phyloP scores from a whole-genome alignment of 805 yeast species.

The Lipomyces lipofer region DNA sequence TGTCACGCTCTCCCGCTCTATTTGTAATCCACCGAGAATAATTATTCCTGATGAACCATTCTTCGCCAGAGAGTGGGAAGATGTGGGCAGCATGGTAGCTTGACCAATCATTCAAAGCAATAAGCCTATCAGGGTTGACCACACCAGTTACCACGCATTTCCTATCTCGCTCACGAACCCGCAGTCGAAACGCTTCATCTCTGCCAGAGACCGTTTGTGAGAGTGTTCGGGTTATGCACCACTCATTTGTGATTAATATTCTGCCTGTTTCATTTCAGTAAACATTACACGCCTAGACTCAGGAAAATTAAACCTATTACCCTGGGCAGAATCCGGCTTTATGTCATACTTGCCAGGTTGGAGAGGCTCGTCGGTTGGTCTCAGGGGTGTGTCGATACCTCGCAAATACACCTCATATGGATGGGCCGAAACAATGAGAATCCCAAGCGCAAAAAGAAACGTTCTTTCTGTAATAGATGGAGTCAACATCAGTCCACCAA shows the following conservation, averaged over 20 bases:
- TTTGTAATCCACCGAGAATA: not conserved
- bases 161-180: no score
- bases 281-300: no score
- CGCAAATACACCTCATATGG: not conserved
- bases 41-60: not conserved
- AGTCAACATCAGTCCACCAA: no score
- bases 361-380: not conserved
- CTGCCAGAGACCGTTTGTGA: not conserved
- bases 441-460: not conserved
- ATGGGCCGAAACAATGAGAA: not conserved
- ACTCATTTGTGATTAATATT: not conserved
- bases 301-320: not conserved
- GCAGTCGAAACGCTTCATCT: no score
- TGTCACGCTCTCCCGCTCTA: not conserved
- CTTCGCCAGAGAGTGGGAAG: not conserved
- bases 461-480: not conserved
- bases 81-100: not conserved
- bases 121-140: not conserved
- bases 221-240: not conserved
- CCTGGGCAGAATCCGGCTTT: not conserved
- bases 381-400: not conserved
- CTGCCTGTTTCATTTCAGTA: constrained; percentile 1
- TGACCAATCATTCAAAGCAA: not conserved
- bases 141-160: no score
- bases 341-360: not conserved